phyloP scores from a whole-genome alignment of 805 yeast species.

The Starmera amethionina region DNA sequence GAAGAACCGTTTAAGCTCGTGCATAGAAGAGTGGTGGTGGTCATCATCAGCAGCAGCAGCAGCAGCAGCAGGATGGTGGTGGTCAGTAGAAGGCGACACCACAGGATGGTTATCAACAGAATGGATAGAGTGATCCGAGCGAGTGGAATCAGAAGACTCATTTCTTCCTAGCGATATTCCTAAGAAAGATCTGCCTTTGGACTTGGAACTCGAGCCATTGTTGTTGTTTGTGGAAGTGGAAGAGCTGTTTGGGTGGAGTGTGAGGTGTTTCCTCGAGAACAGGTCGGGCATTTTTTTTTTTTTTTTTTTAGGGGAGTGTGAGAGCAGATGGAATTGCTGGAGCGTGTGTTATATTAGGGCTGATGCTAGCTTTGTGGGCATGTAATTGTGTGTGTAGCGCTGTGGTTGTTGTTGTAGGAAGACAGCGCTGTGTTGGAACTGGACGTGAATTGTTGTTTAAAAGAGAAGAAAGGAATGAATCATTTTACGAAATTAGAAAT shows the following conservation, averaged over 20 bases:
- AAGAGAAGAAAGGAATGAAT: too few relatives aligned
- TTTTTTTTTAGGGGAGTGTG: not conserved
- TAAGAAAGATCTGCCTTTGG: slow-evolving; percentile 2
- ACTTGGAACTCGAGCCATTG: not conserved
- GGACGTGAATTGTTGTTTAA: too few relatives aligned
- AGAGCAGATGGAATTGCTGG: too few relatives aligned
- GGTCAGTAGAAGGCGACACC: not conserved
- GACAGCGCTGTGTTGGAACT: too few relatives aligned
- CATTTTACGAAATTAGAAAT: too few relatives aligned
- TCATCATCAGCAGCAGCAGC: not conserved
- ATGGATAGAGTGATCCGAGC: slow-evolving; percentile 5
- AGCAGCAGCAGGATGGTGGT: not conserved
- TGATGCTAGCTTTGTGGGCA: too few relatives aligned
- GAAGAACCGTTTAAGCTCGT: slow-evolving; percentile 62
- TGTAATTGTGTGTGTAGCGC: too few relatives aligned
- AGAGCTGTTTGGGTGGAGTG: not conserved
- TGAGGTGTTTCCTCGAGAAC: slow-evolving; percentile 1
- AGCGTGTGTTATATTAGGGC: too few relatives aligned
- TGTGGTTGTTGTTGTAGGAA: too few relatives aligned
- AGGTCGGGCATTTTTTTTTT: not conserved
- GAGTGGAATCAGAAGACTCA: slow-evolving; percentile 2
- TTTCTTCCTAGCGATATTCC: slow-evolving; percentile 4
- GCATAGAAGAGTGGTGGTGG: slow-evolving; percentile 40
- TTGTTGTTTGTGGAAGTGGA: not conserved
- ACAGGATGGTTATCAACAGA: not conserved